Conservation (phyloP, 2,329 filamentous ascomycete genomes). For the Arthrobotrys iridis region DNA sequence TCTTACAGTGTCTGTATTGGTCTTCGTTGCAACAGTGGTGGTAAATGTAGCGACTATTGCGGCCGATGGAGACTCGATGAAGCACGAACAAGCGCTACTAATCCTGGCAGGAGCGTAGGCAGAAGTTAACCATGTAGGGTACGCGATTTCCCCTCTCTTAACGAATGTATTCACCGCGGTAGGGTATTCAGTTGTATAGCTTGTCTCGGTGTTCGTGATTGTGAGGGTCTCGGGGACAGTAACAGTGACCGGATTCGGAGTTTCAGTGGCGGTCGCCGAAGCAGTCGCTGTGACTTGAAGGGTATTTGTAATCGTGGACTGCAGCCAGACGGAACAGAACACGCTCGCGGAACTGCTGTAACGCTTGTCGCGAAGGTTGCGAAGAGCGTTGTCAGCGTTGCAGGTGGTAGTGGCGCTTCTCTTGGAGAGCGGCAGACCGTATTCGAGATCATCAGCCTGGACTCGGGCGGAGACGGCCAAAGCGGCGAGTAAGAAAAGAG, state of each 20-base stretch:
- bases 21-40: background rate
- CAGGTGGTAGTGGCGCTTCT: background rate
- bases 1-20: slow-evolving; percentile 16
- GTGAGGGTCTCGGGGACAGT: background rate
- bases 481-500: background rate
- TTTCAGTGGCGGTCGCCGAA: background rate
- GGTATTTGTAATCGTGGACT: slow-evolving; percentile 7
- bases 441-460: background rate
- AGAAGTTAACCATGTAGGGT: slow-evolving; percentile 1
- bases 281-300: background rate
- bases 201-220: background rate
- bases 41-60: background rate
- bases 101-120: background rate
- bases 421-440: background rate
- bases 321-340: slow-evolving; percentile 27
- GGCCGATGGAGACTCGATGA: background rate
- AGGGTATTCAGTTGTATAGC: background rate
- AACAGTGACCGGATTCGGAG: background rate
- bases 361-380: slow-evolving; percentile 15
- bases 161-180: slow-evolving; percentile 4
- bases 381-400: slow-evolving; percentile 21
- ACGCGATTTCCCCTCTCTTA: slow-evolving; percentile 12
- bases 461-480: background rate
- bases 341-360: slow-evolving; percentile 14
- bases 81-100: background rate